Conservation (phyloP, 768 basidiomycete species). For the Macrolepiota albuminosa region DNA sequence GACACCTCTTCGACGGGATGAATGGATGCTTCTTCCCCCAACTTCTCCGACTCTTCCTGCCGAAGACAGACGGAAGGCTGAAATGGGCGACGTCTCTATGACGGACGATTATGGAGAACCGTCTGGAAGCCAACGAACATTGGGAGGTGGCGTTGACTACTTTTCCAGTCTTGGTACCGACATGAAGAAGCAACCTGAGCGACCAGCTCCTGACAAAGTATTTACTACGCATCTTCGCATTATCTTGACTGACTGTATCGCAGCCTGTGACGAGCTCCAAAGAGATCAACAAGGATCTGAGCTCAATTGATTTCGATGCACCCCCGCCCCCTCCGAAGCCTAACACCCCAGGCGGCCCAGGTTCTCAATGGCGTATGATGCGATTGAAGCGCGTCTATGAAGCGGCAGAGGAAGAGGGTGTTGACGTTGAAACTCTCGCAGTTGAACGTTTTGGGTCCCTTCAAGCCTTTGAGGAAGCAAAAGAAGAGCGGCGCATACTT, state of each 20-base stretch:
- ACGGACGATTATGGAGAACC: constrained; percentile 65
- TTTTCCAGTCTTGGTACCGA: constrained; percentile 86
- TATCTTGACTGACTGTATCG: constrained; percentile 11
- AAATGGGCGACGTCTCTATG: constrained; percentile 42
- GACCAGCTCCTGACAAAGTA: constrained; percentile 72
- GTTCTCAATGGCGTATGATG: constrained; percentile 98
- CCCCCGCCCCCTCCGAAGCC: constrained; percentile 40
- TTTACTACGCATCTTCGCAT: constrained; percentile 8
- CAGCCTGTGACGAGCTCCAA: constrained; percentile 58
- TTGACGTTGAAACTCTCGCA: constrained; percentile 71
- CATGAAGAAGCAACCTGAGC: constrained; percentile 49
- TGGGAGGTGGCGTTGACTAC: constrained; percentile 72
- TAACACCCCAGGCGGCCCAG: constrained; percentile 79
- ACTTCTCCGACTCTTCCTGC: constrained; percentile 24
- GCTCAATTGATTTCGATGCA: constrained; percentile 37
- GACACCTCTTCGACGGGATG: constrained; percentile 60
- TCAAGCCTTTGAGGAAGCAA: constrained; percentile 84
- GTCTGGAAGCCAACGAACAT: constrained; percentile 37
- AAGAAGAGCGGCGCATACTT: constrained; percentile 78
- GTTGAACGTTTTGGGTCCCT: constrained; percentile 84
- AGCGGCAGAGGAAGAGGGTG: constrained; percentile 79
- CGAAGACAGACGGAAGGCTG: constrained; percentile 19
- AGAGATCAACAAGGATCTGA: constrained; percentile 60
- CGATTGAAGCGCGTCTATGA: constrained; percentile 88
- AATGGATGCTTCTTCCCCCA: constrained; percentile 82